Conservation (phyloP, 306 rosid species). For the Rosa rugosa region DNA sequence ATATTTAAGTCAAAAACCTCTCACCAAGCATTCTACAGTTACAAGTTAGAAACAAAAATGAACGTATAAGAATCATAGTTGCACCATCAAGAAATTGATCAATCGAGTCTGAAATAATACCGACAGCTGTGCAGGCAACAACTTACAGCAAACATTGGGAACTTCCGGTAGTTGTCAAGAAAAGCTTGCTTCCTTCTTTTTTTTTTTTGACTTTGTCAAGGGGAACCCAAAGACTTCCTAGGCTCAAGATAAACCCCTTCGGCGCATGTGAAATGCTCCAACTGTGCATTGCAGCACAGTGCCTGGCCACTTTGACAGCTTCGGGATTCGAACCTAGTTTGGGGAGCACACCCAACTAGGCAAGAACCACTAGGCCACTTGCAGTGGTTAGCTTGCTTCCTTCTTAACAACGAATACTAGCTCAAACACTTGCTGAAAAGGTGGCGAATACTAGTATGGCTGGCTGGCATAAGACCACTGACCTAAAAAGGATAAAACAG, state of each 20-base stretch:
- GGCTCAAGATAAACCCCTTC: too few relatives aligned
- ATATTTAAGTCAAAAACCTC: background rate
- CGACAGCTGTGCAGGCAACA: conserved; percentile 8
- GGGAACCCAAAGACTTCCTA: too few relatives aligned
- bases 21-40: background rate
- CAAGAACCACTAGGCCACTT: too few relatives aligned
- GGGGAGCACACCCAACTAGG: too few relatives aligned
- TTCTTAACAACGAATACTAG: conserved; percentile 84
- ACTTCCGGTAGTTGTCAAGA: conserved; percentile 91
- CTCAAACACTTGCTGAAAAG: conserved; percentile 95
- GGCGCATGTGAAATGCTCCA: too few relatives aligned
- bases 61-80: background rate
- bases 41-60: background rate
- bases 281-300: too few relatives aligned
- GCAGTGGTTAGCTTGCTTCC: too few relatives aligned
- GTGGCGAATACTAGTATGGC: conserved; percentile 94
- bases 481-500: conserved; percentile 55
- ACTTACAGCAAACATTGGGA: conserved; percentile 98
- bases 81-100: conserved; percentile 6
- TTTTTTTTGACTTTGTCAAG: too few relatives aligned
- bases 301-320: too few relatives aligned
- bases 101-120: conserved; percentile 18
- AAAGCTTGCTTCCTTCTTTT: conserved; percentile 98
- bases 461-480: conserved; percentile 96
- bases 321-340: too few relatives aligned